Evolutionary conservation across 257 asterid genomes (phyloP).

Genomic region (Ligustrum vulgare): DNA sequence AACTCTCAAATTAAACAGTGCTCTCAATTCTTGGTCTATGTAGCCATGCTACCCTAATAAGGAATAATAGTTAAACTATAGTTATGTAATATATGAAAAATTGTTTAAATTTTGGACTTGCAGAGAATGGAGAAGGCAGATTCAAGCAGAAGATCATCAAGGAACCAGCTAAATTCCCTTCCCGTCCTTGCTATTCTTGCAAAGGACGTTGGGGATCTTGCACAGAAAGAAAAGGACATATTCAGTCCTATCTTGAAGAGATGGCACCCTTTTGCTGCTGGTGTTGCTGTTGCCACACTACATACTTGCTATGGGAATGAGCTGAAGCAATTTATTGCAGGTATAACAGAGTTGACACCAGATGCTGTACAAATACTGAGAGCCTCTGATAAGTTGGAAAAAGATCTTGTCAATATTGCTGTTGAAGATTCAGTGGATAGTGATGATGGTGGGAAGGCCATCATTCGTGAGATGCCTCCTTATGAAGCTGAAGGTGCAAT

Average conservation of each 20-base stretch:
- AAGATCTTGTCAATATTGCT: constrained; percentile 92
- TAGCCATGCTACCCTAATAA: background rate
- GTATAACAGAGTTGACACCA: constrained; percentile 88
- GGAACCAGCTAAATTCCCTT: constrained; percentile 83
- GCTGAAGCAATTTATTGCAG: constrained; percentile 83
- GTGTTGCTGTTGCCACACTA: constrained; percentile 92
- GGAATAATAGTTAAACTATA: background rate
- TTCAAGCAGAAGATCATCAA: constrained; percentile 89
- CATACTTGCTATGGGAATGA: constrained; percentile 93
- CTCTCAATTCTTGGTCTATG: background rate
- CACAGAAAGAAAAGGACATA: constrained; percentile 64
- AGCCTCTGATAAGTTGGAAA: constrained; percentile 95
- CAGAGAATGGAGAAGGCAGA: constrained; percentile 98
- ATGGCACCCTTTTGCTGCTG: constrained; percentile 99
- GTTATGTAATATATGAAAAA: constrained; percentile 1
- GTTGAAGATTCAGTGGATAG: constrained; percentile 98
- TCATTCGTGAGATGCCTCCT: constrained; percentile 98
- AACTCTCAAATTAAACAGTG: background rate
- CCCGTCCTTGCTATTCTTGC: constrained; percentile 95
- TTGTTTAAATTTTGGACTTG: constrained; percentile 23
- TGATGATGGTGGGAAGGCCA: constrained; percentile 98
- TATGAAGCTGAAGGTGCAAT: constrained; percentile 93
- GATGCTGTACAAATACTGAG: constrained; percentile 92
- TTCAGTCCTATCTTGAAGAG: constrained; percentile 88
- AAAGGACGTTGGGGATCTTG: constrained; percentile 90